phyloP scores from a whole-genome alignment of 2,329 filamentous ascomycete species.

The Plenodomus biglobosus region DNA sequence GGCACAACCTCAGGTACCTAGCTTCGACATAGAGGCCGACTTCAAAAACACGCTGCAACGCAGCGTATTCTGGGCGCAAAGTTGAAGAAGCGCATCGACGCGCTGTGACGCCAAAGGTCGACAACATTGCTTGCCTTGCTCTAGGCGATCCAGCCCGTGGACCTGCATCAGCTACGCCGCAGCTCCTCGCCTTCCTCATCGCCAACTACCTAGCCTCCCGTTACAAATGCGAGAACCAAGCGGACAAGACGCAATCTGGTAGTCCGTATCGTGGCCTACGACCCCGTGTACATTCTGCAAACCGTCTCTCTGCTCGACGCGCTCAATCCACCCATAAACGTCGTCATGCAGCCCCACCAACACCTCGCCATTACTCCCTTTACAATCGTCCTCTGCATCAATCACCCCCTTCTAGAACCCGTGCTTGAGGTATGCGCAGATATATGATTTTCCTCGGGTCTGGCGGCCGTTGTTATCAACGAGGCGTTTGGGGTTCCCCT shows the following conservation, averaged over 20 bases:
- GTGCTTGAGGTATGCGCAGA: conserved; percentile 6
- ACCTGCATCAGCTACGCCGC: not conserved
- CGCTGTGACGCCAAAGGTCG: not conserved
- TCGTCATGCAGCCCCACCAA: conserved; percentile 9
- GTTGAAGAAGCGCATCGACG: not conserved
- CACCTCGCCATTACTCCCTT: conserved; percentile 7
- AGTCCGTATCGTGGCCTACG: conserved; percentile 6
- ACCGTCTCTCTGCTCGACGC: not conserved
- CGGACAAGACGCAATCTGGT: not conserved
- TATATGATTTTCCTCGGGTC: conserved; percentile 3
- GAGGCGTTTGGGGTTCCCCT: conserved; percentile 1
- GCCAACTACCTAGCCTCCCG: not conserved
- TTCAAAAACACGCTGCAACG: not conserved
- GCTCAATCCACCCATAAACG: conserved; percentile 3
- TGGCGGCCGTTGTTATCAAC: conserved; percentile 4
- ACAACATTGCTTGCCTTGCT: conserved; percentile 9
- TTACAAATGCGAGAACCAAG: not conserved
- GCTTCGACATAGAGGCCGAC: not conserved
- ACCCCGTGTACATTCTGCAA: not conserved
- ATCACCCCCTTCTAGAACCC: not conserved
- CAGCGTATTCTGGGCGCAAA: not conserved
- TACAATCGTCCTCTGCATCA: conserved; percentile 4
- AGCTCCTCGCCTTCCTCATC: conserved; percentile 2
- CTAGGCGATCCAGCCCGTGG: not conserved
- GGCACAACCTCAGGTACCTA: too few relatives aligned